Evolutionary conservation across 1,284 basidiomycete species (phyloP).

Genomic region (Ceratobasidium sp.): DNA sequence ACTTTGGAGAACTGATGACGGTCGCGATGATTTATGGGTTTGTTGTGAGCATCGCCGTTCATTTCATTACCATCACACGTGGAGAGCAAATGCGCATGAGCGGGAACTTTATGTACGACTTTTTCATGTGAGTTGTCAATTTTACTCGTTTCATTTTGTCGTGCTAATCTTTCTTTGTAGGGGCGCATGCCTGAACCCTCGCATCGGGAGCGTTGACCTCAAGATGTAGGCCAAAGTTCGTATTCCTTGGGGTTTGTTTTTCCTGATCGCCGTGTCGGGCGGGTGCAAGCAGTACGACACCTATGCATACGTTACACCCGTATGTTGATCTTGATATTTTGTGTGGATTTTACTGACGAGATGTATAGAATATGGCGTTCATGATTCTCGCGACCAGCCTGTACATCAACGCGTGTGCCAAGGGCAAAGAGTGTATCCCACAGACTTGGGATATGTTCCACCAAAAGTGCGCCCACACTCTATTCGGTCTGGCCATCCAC

Average conservation of each 20-base stretch:
- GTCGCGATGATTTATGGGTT: conserved; percentile 97
- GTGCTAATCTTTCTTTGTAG: not conserved
- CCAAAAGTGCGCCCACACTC: conserved; percentile 74
- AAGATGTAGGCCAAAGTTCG: conserved; percentile 75
- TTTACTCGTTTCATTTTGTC: not conserved
- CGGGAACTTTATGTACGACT: too few species aligned
- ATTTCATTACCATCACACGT: conserved; percentile 68
- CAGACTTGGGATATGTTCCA: conserved; percentile 99
- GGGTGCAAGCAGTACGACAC: conserved; percentile 96
- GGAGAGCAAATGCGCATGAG: too few species aligned
- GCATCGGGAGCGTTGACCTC: conserved; percentile 83
- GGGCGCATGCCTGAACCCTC: conserved; percentile 92
- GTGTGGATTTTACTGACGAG: conserved; percentile 1
- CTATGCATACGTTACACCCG: conserved; percentile 92
- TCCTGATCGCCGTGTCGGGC: conserved; percentile 92
- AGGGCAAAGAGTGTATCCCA: conserved; percentile 94
- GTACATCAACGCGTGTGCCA: too few species aligned
- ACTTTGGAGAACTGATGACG: conserved; percentile 81
- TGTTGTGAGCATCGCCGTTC: conserved; percentile 80
- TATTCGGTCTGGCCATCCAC: not conserved
- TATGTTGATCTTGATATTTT: conserved; percentile 58
- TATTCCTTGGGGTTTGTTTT: conserved; percentile 98
- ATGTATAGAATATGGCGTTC: conserved; percentile 80
- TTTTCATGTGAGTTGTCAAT: too few species aligned
- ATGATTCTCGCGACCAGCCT: too few species aligned